Conservation (phyloP, 331 rosid species). For the Stylosanthes scabra region DNA sequence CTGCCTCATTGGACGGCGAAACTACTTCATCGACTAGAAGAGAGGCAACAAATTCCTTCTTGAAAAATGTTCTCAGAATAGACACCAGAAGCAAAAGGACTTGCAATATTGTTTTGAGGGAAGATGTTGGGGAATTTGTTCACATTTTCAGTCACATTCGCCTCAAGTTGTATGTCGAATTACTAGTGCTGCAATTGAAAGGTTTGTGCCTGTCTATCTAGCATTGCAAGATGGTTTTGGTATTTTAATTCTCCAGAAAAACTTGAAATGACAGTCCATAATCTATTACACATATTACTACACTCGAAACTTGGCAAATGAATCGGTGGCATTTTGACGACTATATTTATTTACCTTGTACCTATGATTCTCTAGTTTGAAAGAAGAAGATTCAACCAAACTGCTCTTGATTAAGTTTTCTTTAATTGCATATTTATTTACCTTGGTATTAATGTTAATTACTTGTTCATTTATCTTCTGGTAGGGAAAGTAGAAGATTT, state of each 20-base stretch:
- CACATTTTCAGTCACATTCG: slow-evolving; percentile 93
- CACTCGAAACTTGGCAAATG: background rate
- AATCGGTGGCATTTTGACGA: slow-evolving; percentile 16
- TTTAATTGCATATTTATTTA: slow-evolving; percentile 19
- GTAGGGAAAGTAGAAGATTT: slow-evolving; percentile 52
- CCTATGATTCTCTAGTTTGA: slow-evolving; percentile 9
- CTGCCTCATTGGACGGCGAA: slow-evolving; percentile 72
- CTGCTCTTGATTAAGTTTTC: background rate
- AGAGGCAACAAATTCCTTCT: slow-evolving; percentile 54
- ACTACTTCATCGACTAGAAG: slow-evolving; percentile 55
- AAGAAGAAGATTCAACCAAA: background rate
- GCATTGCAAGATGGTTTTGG: slow-evolving; percentile 31
- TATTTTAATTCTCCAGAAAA: slow-evolving; percentile 2
- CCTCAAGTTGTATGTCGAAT: slow-evolving; percentile 81
- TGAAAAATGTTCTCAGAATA: slow-evolving; percentile 57
- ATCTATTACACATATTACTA: slow-evolving; percentile 6
- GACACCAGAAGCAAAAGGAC: slow-evolving; percentile 56
- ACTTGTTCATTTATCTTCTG: slow-evolving; percentile 17
- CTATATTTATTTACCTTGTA: background rate
- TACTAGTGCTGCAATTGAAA: slow-evolving; percentile 62
- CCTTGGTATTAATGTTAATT: slow-evolving; percentile 21
- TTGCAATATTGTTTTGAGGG: slow-evolving; percentile 58
- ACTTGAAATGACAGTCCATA: background rate
- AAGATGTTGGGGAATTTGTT: slow-evolving; percentile 85
- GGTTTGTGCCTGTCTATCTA: slow-evolving; percentile 55